phyloP scores from a whole-genome alignment of 805 yeast species.

The Huiozyma sinensis region DNA sequence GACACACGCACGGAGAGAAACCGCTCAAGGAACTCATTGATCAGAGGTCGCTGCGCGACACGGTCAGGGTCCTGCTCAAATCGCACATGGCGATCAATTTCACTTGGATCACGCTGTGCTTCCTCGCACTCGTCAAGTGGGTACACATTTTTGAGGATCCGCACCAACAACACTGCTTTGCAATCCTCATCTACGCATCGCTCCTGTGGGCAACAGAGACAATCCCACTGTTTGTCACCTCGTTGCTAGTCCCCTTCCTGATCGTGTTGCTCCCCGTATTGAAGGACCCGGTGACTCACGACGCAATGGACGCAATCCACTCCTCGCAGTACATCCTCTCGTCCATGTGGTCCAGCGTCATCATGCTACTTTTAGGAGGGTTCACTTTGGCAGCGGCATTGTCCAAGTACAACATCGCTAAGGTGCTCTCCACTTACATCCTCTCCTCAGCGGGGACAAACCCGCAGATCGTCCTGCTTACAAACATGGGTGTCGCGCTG shows the following conservation, averaged over 20 bases:
- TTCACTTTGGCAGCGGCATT: slow-evolving; percentile 91
- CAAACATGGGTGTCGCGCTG: slow-evolving; percentile 79
- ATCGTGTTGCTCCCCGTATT: slow-evolving; percentile 64
- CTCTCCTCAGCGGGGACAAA: slow-evolving; percentile 76
- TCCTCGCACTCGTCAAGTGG: slow-evolving; percentile 28
- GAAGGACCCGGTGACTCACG: slow-evolving; percentile 41
- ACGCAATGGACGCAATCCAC: slow-evolving; percentile 47
- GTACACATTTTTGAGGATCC: slow-evolving; percentile 39
- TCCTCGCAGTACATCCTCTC: slow-evolving; percentile 64
- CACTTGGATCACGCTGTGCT: slow-evolving; percentile 37
- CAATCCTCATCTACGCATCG: slow-evolving; percentile 71
- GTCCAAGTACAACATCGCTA: slow-evolving; percentile 84
- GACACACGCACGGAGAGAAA: not conserved
- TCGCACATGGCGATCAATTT: slow-evolving; percentile 30
- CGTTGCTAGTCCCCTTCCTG: slow-evolving; percentile 70
- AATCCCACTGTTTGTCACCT: slow-evolving; percentile 83
- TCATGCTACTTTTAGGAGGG: slow-evolving; percentile 84
- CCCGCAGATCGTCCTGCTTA: slow-evolving; percentile 64
- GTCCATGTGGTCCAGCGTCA: slow-evolving; percentile 92
- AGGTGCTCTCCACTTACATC: slow-evolving; percentile 70
- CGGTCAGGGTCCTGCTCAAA: slow-evolving; percentile 3
- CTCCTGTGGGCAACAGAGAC: slow-evolving; percentile 84
- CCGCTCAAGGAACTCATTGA: slow-evolving; percentile 7
- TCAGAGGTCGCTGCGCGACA: slow-evolving; percentile 13
- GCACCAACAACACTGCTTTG: slow-evolving; percentile 71